Evolutionary conservation across 805 yeast genomes (phyloP), one percentile per base, ranked within the genome.

Genomic region (Barnettozyma wickerhamii): DNA sequence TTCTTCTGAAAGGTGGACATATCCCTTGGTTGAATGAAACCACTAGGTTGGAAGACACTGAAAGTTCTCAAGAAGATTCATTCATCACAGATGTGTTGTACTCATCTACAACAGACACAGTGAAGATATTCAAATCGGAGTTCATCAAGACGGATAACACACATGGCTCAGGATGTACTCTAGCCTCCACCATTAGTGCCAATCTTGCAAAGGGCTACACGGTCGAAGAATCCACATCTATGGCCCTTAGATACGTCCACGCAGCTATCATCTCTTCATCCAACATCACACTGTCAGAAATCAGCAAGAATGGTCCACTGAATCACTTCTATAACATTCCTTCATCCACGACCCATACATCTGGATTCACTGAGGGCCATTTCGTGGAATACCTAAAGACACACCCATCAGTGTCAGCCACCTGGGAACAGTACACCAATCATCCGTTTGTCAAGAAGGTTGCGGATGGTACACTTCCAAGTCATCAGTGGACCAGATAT

Each of bases 141-240:
- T 71, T 55, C 40, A 55, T 71, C 4, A 52, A 63, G 6, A 66
- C 88, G 0, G 59, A 62, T 3, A 75, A 81, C 53, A 78, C 86
- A 1, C 96, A 89, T 59, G 96, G 96, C 10, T 86, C 96, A 4
- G 96, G 96, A 1, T 89, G 96, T 61, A 84, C 96, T 0, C 66
- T 89, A 37, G 79, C 95, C 0, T 80, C 95, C 1, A 72, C 95
- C 0, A 81, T 89, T 47, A 81, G 93, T 0, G 79, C 93, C 2
- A 77, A 84, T 50, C 50, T 87, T 19, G 90, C 95, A 4, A 68
- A 68, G 27, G 81, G 81, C 0, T 48, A 55, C 27, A 26, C 65
- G 0, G 52, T 85, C 7, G 47, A 51, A 3, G 68, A 67, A 3
- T 67, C 95, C 0, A 73, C 84, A 7, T 68, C 68, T 7, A 63